Conservation (phyloP, 495 filamentous ascomycete genomes). For the Glutinoglossum americanum region DNA sequence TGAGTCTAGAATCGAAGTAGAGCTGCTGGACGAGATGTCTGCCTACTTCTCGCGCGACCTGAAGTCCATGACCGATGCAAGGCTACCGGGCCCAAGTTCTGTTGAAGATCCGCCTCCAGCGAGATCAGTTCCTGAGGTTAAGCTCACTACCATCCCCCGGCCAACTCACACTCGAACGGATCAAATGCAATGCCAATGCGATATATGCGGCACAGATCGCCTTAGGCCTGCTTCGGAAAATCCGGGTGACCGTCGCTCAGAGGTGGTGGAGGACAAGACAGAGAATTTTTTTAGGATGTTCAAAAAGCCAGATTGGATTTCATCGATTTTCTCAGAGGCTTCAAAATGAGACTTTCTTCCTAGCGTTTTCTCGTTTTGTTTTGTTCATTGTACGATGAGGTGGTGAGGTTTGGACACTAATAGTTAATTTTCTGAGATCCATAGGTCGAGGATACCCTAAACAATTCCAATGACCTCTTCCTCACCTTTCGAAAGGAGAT, state of each 20-base stretch:
- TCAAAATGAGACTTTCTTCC: not conserved
- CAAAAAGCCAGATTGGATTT: not conserved
- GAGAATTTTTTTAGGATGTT: not conserved
- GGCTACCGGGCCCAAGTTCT: not conserved
- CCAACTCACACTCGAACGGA: not conserved
- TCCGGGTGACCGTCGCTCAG: not conserved
- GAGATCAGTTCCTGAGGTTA: not conserved
- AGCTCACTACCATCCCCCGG: not conserved
- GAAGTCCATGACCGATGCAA: not conserved
- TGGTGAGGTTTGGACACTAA: not conserved
- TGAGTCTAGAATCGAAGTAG: not conserved
- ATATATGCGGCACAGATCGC: not conserved
- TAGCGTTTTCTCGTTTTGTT: not conserved
- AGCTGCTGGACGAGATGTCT: not conserved
- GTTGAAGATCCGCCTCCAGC: not conserved
- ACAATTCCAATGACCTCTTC: constrained; percentile 97
- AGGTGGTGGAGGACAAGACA: not conserved
- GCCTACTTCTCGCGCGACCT: not conserved
- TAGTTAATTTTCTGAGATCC: constrained; percentile 7
- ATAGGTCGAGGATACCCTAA: constrained; percentile 95
- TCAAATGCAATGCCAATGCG: not conserved
- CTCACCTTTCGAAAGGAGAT: constrained; percentile 97
- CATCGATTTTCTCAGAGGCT: not conserved
- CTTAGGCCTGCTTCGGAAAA: not conserved
- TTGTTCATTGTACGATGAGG: not conserved